Conservation (phyloP, 345 rosid species). For the Bruguiera parviflora region DNA sequence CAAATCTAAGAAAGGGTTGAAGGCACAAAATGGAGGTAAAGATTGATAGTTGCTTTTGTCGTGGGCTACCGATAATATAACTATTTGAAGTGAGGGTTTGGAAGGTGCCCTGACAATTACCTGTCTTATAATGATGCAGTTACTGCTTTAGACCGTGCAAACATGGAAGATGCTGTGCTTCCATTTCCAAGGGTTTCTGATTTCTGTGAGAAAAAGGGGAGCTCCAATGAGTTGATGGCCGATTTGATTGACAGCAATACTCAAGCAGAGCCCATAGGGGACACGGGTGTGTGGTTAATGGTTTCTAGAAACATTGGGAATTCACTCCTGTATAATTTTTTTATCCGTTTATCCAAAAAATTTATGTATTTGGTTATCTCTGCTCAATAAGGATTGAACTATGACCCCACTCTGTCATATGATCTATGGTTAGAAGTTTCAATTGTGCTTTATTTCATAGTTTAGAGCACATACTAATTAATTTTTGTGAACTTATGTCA, state of each 20-base stretch:
- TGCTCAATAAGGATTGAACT: no score
- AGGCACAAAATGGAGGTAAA: conserved; percentile 54
- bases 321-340: background rate
- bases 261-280: conserved; percentile 32
- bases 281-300: conserved; percentile 51
- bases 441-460: no score
- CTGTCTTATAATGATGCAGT: conserved; percentile 45
- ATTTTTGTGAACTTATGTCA: no score
- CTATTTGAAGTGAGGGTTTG: no score
- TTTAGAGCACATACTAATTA: no score
- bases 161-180: conserved; percentile 80
- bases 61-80: background rate
- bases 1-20: conserved; percentile 51
- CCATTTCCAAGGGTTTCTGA: conserved; percentile 61
- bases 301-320: background rate
- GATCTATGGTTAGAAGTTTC: no score
- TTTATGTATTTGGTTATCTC: background rate
- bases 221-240: conserved; percentile 39
- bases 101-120: conserved; percentile 15
- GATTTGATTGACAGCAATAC: conserved; percentile 40
- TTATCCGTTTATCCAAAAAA: background rate
- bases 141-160: conserved; percentile 79
- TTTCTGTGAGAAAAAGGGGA: conserved; percentile 33
- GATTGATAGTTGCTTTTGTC: conserved; percentile 1
- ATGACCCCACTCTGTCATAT: no score